Evolutionary conservation across 768 basidiomycete species (phyloP).

Genomic region (Calvatia gigantea): DNA sequence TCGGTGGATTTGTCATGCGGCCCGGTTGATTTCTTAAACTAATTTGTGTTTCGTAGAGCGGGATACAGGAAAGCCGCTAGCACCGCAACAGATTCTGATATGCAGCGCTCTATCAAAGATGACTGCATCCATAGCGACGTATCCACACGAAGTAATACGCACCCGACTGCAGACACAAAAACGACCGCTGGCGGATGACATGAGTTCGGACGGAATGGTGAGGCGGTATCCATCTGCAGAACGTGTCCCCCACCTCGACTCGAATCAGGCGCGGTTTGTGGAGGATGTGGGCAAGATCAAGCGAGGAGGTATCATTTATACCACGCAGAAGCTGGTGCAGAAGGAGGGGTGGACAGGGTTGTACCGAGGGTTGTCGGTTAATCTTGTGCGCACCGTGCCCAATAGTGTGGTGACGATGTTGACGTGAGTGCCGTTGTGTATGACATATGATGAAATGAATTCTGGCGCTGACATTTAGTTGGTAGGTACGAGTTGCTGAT

Average conservation of each 20-base stretch:
- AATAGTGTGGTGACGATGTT: slow-evolving; percentile 95
- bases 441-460: neutral
- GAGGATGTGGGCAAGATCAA: slow-evolving; percentile 6
- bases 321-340: slow-evolving; percentile 63
- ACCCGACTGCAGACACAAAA: slow-evolving; percentile 91
- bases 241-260: slow-evolving; percentile 4
- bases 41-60: slow-evolving; percentile 30
- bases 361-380: slow-evolving; percentile 93
- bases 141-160: slow-evolving; percentile 98
- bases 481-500: slow-evolving; percentile 50
- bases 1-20: slow-evolving; percentile 39
- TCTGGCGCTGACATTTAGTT: neutral
- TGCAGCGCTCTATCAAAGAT: slow-evolving; percentile 96
- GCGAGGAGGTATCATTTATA: slow-evolving; percentile 68
- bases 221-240: slow-evolving; percentile 36
- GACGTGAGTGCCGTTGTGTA: slow-evolving; percentile 77
- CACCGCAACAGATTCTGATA: slow-evolving; percentile 67
- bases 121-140: slow-evolving; percentile 92
- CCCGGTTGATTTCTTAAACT: slow-evolving; percentile 2
- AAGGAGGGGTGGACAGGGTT: slow-evolving; percentile 89
- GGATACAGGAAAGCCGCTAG: slow-evolving; percentile 45
- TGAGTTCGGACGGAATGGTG: slow-evolving; percentile 61
- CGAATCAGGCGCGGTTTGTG: slow-evolving; percentile 12
- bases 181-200: slow-evolving; percentile 56
- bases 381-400: slow-evolving; percentile 91